Base-by-base conservation (phyloP, 2,329 filamentous ascomycete species). In the Nothophoma quercina region DNA sequence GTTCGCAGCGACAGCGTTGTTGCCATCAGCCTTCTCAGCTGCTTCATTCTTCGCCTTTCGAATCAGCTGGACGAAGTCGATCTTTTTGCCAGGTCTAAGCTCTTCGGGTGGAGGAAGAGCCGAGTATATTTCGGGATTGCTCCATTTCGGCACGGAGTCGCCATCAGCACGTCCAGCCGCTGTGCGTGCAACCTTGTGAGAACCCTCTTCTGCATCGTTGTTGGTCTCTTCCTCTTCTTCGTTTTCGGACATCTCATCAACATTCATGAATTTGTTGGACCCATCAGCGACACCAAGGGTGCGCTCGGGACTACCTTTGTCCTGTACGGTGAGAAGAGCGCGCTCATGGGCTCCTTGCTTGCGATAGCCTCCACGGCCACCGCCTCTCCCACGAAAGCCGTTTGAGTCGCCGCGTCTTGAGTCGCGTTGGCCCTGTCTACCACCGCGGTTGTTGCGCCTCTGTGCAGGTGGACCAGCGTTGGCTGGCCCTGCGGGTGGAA, bases 61-160 rank as follows among this genome's bases (percentile, higher is more conserved):
- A 63, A 98, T 97, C 55, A 96, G 76, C 67, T 96, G 90, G 28
- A 98, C 90, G 30, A 97, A 88, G 61, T 97, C 92, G 62, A 86
- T 88, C 74, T 88, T 91, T 75, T 95, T 96, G 16, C 84, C 83
- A 30, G 84, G 81, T 5, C 79, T 81, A 5, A 62, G 56, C 47
- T 92, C 88, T 59, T 93, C 89, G 0, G 87, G 85, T 6, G 91
- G 92, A 7, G 93, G 93, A 8, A 96, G 79, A 2, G 86, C 89
- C 5, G 91, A 96, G 74, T 98, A 97, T 0, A 93, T 92, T 71
- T 98, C 93, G 3, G 93, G 93, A 64, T 98, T 98, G 4, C 92
- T 96, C 93, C 93, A 98, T 72, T 89, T 92, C 3, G 92, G 91
- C 5, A 71, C 70, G 6, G 68, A 70, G 34, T 75, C 56, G 54